Evolutionary conservation across 106 monocot genomes (phyloP).

Genomic region (Xerophyta viscosa): DNA sequence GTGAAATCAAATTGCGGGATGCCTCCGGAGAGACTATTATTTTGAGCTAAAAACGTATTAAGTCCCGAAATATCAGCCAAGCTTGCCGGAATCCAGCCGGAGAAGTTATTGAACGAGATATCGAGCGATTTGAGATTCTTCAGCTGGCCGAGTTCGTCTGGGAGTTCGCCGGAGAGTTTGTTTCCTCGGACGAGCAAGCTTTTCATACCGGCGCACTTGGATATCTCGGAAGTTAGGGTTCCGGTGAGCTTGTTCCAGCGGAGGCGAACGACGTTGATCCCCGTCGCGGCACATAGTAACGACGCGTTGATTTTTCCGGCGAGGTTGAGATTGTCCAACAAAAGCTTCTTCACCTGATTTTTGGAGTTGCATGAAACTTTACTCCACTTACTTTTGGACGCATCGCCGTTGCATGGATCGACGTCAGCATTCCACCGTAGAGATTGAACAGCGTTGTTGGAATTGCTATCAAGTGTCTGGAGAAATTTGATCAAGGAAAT

Average conservation of each 20-base stretch:
- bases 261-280: conserved; percentile 18
- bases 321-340: conserved; percentile 11
- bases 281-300: conserved; percentile 19
- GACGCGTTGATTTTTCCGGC: conserved; percentile 22
- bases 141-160: conserved; percentile 16
- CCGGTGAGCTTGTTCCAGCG: conserved; percentile 13
- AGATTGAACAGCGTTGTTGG: neutral
- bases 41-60: conserved; percentile 6
- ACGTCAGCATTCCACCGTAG: conserved; percentile 22
- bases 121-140: conserved; percentile 26
- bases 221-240: conserved; percentile 14
- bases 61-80: conserved; percentile 21
- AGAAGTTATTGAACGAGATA: conserved; percentile 34
- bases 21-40: conserved; percentile 18
- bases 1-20: conserved; percentile 13
- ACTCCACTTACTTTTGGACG: no score
- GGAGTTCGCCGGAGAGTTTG: conserved; percentile 26
- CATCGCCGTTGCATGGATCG: conserved; percentile 28
- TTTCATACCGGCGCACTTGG: conserved; percentile 16
- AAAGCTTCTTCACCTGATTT: neutral
- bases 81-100: conserved; percentile 28
- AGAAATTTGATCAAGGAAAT: conserved; percentile 28
- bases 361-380: conserved; percentile 11
- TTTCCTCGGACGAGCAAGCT: conserved; percentile 23
- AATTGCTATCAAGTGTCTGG: conserved; percentile 12